phyloP scores from a whole-genome alignment of 2,329 filamentous ascomycete genomes.

The Cordyceps javanica region DNA sequence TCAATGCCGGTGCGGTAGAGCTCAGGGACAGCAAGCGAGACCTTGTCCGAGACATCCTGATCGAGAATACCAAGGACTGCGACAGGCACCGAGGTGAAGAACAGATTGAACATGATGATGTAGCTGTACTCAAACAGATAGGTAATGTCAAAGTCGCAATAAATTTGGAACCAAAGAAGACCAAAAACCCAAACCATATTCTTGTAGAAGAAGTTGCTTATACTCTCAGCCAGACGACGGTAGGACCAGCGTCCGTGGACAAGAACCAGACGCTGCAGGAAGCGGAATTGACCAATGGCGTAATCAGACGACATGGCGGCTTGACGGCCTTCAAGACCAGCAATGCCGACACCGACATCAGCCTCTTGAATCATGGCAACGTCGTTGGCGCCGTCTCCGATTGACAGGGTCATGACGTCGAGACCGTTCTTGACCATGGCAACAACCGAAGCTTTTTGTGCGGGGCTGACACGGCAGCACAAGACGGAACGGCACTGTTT shows the following conservation, averaged over 20 bases:
- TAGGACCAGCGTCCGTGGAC: slow-evolving; percentile 98
- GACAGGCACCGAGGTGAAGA: slow-evolving; percentile 91
- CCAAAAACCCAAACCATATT: slow-evolving; percentile 97
- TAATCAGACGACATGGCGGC: slow-evolving; percentile 96
- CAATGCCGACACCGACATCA: slow-evolving; percentile 93
- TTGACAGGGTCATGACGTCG: slow-evolving; percentile 91
- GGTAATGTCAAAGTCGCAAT: slow-evolving; percentile 90
- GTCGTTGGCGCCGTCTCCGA: slow-evolving; percentile 92
- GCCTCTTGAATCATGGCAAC: slow-evolving; percentile 98
- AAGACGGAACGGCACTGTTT: slow-evolving; percentile 96
- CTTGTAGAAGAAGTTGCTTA: slow-evolving; percentile 99
- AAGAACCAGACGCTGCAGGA: slow-evolving; percentile 74
- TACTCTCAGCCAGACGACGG: slow-evolving; percentile 82
- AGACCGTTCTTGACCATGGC: slow-evolving; percentile 90
- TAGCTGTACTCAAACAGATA: slow-evolving; percentile 98
- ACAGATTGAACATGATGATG: slow-evolving; percentile 92
- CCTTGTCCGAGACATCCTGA: slow-evolving; percentile 90
- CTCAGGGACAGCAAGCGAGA: slow-evolving; percentile 90
- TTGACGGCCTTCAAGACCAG: slow-evolving; percentile 84
- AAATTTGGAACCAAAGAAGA: slow-evolving; percentile 97
- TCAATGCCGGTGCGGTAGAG: slow-evolving; percentile 94
- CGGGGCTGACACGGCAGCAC: slow-evolving; percentile 94
- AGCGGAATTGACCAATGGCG: slow-evolving; percentile 90
- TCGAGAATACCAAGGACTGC: slow-evolving; percentile 95
- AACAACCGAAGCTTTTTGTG: slow-evolving; percentile 96